phyloP scores from a whole-genome alignment of 768 basidiomycete species.

The Mrakia blollopis region DNA sequence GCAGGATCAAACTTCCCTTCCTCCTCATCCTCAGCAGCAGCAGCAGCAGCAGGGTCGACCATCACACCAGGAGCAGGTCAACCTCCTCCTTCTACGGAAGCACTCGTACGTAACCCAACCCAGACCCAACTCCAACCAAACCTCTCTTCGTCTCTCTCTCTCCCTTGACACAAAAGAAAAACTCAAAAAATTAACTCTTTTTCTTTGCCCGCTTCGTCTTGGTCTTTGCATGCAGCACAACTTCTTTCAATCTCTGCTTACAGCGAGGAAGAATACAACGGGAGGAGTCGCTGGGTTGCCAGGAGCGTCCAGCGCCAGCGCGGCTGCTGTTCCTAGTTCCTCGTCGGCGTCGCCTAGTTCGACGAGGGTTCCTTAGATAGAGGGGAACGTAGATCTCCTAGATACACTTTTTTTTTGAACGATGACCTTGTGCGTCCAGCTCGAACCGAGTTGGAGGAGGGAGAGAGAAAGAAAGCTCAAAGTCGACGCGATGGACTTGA shows the following conservation, averaged over 20 bases:
- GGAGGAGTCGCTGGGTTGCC: background rate
- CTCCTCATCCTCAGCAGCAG: background rate
- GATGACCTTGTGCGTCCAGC: no score
- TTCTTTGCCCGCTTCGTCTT: background rate
- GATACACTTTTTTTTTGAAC: no score
- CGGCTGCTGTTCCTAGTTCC: background rate
- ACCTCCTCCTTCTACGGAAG: conserved; percentile 23
- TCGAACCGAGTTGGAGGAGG: no score
- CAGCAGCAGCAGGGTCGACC: background rate
- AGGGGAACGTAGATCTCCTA: no score
- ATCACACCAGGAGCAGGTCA: background rate
- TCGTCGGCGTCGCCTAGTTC: background rate
- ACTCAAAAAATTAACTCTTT: background rate
- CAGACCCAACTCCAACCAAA: no score
- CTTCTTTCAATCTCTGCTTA: conserved; percentile 30
- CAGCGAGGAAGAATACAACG: conserved; percentile 4
- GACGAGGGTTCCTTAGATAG: background rate
- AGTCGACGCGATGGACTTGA: no score
- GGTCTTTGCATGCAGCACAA: conserved; percentile 17
- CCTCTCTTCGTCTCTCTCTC: background rate
- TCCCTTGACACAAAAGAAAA: background rate
- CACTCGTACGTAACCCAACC: conserved; percentile 19
- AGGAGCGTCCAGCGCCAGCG: background rate
- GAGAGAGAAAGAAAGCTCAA: no score
- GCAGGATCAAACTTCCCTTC: background rate